Evolutionary conservation across 768 basidiomycete species (phyloP).

Genomic region (Termitomyces sp.): DNA sequence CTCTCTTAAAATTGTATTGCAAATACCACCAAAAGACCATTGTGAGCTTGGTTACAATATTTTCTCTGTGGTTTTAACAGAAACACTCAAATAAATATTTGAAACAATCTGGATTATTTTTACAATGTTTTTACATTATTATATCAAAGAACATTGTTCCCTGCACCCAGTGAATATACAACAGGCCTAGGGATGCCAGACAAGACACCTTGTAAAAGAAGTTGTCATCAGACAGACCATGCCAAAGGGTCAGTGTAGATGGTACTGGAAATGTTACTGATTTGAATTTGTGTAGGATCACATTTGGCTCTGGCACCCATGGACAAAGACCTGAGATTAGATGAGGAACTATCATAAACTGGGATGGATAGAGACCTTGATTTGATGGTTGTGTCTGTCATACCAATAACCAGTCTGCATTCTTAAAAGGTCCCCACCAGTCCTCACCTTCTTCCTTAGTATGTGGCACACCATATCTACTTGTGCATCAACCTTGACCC

Average conservation of each 20-base stretch:
- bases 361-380: conserved; percentile 54
- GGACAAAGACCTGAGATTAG: conserved; percentile 78
- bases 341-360: conserved; percentile 17
- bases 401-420: conserved; percentile 95
- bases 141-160: no score
- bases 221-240: conserved; percentile 77
- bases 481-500: conserved; percentile 81
- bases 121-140: no score
- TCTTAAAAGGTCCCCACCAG: conserved; percentile 75
- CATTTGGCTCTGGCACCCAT: conserved; percentile 96
- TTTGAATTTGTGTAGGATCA: conserved; percentile 94
- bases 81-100: no score
- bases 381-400: conserved; percentile 72
- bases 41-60: no score
- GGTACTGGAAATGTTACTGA: conserved; percentile 89
- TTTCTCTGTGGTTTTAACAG: no score
- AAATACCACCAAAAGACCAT: no score
- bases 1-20: no score
- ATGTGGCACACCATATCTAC: conserved; percentile 88
- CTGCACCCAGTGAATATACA: conserved; percentile 93
- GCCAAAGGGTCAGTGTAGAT: conserved; percentile 96
- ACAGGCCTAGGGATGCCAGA: conserved; percentile 81
- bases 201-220: conserved; percentile 58
- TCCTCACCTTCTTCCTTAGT: conserved; percentile 71
- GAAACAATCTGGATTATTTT: no score